phyloP scores from a whole-genome alignment of 805 yeast species.

The Clavispora asparagi region DNA sequence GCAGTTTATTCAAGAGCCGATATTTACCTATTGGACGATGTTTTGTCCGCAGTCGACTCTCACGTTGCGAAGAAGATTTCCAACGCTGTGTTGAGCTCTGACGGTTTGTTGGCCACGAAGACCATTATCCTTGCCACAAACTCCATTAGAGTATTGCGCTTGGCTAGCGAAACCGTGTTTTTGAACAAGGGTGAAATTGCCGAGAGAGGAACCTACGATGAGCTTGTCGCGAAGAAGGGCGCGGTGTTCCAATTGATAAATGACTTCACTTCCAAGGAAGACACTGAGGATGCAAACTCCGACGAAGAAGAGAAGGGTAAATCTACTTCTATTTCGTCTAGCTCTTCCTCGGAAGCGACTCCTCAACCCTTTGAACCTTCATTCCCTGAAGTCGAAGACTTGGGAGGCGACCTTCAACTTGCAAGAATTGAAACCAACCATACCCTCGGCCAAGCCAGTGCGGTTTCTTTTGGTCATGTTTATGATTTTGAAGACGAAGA shows the following conservation, averaged over 20 bases:
- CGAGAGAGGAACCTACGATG: conserved; percentile 52
- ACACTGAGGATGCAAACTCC: conserved; percentile 8
- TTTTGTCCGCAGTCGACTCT: conserved; percentile 68
- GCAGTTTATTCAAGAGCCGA: conserved; percentile 62
- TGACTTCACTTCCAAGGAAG: conserved; percentile 25
- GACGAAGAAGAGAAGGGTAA: conserved; percentile 1
- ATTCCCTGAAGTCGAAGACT: conserved; percentile 18
- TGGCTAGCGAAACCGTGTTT: conserved; percentile 58
- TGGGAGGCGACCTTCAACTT: conserved; percentile 9
- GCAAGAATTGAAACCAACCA: conserved; percentile 12
- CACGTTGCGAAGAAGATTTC: conserved; percentile 58
- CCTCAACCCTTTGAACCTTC: conserved; percentile 8
- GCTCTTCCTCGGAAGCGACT: conserved; percentile 3
- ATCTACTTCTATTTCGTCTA: neutral
- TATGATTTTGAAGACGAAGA: conserved; percentile 26
- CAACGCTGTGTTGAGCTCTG: conserved; percentile 39
- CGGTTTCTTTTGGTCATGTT: conserved; percentile 29
- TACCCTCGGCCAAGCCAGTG: conserved; percentile 22
- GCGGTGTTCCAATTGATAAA: conserved; percentile 28
- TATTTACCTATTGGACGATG: conserved; percentile 57
- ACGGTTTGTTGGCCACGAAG: conserved; percentile 48
- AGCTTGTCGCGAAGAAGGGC: conserved; percentile 37
- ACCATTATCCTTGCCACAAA: conserved; percentile 58
- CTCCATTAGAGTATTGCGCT: conserved; percentile 47
- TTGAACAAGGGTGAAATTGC: conserved; percentile 49